Percentiles rank a stretch among this genome's conserved stretches.
These are phyloP conservation scores for Cercospora sojina DNA, from an alignment of 2,329 filamentous ascomycete species.

Conservation along the genomic window DNA sequence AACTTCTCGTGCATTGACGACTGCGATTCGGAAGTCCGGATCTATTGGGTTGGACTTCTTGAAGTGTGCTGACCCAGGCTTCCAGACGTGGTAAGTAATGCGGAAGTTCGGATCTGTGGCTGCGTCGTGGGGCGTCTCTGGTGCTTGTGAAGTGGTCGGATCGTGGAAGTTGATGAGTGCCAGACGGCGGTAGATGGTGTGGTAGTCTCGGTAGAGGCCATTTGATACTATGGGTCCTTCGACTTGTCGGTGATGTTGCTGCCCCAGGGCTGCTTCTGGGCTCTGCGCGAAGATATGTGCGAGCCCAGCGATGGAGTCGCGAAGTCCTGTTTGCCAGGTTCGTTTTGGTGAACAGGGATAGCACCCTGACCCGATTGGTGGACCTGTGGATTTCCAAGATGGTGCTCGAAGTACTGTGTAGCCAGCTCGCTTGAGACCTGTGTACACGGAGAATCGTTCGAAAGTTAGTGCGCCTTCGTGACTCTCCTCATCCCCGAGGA, in stretches of 20 bases:
- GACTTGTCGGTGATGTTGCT: conserved; percentile 33
- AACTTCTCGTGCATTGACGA: conserved; percentile 73
- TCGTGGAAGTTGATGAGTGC: conserved; percentile 71
- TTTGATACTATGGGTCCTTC: conserved; percentile 50
- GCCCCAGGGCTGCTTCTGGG: neutral
- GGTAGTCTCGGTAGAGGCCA: conserved; percentile 56
- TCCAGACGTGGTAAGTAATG: conserved; percentile 80
- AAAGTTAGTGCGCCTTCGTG: conserved; percentile 55
- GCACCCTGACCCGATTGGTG: conserved; percentile 25
- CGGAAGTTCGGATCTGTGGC: conserved; percentile 57
- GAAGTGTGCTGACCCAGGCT: conserved; percentile 63
- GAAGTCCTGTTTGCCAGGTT: conserved; percentile 39
- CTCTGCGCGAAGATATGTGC: conserved; percentile 20
- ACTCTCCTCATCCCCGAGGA: conserved; percentile 69
- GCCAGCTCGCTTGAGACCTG: conserved; percentile 76
- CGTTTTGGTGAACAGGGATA: conserved; percentile 27
- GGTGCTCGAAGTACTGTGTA: conserved; percentile 76
- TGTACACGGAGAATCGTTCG: conserved; percentile 84
- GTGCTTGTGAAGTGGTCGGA: conserved; percentile 43
- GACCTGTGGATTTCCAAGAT: conserved; percentile 38
- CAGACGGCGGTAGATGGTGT: conserved; percentile 73
- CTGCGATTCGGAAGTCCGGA: conserved; percentile 82
- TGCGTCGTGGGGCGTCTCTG: conserved; percentile 35
- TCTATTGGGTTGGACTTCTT: conserved; percentile 74
- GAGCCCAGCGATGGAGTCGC: conserved; percentile 25